Percentiles rank a stretch among this genome's conserved stretches.
phyloP scores from a whole-genome alignment of 345 rosid genomes.

The Angophora floribunda region DNA sequence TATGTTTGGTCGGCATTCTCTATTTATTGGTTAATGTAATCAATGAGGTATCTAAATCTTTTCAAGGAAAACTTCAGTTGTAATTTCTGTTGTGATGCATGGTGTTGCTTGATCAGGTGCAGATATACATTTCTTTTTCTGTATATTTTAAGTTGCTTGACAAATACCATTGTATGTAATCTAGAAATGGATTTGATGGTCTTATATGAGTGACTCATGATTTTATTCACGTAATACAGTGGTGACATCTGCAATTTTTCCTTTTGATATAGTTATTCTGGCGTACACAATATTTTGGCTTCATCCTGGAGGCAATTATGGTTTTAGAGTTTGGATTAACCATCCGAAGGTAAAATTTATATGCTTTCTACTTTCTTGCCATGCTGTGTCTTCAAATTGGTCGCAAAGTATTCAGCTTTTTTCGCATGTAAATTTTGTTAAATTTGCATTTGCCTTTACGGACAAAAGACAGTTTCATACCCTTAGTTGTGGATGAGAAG shows the following conservation, averaged over 20 bases:
- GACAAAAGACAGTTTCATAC: neutral
- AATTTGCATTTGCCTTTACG: neutral
- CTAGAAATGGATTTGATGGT: neutral
- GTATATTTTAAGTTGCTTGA: neutral
- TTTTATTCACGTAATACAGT: neutral
- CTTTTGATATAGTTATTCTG: slow-evolving; percentile 52
- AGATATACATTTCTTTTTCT: neutral
- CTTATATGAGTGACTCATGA: neutral
- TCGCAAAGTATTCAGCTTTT: neutral
- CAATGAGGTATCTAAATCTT: neutral
- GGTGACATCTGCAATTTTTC: neutral
- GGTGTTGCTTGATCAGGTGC: neutral
- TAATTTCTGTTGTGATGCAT: neutral
- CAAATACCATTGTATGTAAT: neutral
- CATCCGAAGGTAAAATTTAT: slow-evolving; percentile 50
- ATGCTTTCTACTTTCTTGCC: neutral
- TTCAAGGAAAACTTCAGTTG: neutral
- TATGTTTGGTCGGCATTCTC: neutral
- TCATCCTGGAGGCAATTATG: slow-evolving; percentile 82
- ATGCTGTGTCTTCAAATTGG: neutral
- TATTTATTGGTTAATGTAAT: neutral
- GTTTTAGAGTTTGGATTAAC: slow-evolving; percentile 88
- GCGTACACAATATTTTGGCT: slow-evolving; percentile 65
- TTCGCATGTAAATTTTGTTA: neutral
- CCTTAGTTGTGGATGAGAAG: neutral